These are phyloP conservation scores for Bipolaris gigantea DNA, from an alignment of 2,329 filamentous ascomycete species.

Conservation along the genomic window DNA sequence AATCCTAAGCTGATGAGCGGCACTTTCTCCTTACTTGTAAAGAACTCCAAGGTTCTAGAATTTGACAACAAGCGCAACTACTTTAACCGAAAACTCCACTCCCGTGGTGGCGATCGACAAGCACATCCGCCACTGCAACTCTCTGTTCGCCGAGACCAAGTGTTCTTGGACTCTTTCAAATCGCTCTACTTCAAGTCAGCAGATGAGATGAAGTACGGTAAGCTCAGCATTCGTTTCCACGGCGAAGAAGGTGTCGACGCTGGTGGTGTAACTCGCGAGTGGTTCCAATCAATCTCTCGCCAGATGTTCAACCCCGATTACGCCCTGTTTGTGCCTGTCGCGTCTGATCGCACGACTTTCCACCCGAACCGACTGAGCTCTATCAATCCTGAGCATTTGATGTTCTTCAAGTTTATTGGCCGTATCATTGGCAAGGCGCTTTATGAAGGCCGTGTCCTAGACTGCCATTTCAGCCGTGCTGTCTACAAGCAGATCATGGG, in stretches of 20 bases:
- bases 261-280: slow-evolving; percentile 94
- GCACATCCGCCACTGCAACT: slow-evolving; percentile 79
- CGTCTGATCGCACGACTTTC: slow-evolving; percentile 96
- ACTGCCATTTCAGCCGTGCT: slow-evolving; percentile 98
- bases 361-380: slow-evolving; percentile 93
- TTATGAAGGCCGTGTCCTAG: slow-evolving; percentile 91
- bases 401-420: slow-evolving; percentile 99
- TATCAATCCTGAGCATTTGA: slow-evolving; percentile 91
- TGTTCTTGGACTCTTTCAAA: slow-evolving; percentile 98
- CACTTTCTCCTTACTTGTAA: slow-evolving; percentile 91
- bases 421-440: slow-evolving; percentile 97
- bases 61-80: slow-evolving; percentile 99
- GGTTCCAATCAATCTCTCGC: slow-evolving; percentile 96
- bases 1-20: slow-evolving; percentile 99
- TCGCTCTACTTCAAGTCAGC: slow-evolving; percentile 96
- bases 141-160: slow-evolving; percentile 86
- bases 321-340: slow-evolving; percentile 92
- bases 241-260: slow-evolving; percentile 98
- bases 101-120: slow-evolving; percentile 66
- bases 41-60: slow-evolving; percentile 97
- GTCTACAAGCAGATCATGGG: slow-evolving; percentile 98
- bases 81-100: slow-evolving; percentile 92
- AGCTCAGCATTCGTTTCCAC: slow-evolving; percentile 95
- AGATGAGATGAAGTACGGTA: slow-evolving; percentile 98
- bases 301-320: slow-evolving; percentile 99